Evolutionary conservation across 495 filamentous ascomycete genomes (phyloP), one percentile per base, ranked within the genome.

Genomic region (Achaetomiella virescens): DNA sequence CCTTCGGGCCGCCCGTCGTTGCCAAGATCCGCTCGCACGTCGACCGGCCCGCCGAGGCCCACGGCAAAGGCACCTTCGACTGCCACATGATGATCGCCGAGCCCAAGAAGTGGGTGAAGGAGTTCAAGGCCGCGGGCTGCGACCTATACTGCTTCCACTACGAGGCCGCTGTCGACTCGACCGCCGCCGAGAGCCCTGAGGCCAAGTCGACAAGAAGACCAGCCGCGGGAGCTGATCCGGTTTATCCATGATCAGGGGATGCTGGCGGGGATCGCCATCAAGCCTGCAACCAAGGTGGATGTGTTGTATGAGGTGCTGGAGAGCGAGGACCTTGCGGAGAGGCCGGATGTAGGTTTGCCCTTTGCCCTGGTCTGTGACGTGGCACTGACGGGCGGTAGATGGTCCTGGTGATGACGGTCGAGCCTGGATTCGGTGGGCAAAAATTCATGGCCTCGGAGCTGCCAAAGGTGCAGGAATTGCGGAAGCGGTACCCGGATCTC

Each of bases 41-140:
- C 52, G 83, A 85, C 41, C 61, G 60, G 50, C 76, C 78, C 18
- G 61, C 63, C 24, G 64, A 71, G 52, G 63, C 75, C 35, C 71
- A 83, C 60, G 88, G 86, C 4, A 86, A 83, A 64, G 93, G 93
- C 22, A 96, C 93, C 25, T 98, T 98, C 64, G 93, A 98, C 72
- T 98, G 93, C 81, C 93, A 98, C 70, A 97, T 98, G 95, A 98
- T 98, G 93, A 95, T 98, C 63, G 84, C 87, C 63, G 93, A 98
- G 93, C 93, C 93, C 46, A 92, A 97, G 75, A 91, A 90, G 79
- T 98, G 93, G 93, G 90, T 97, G 60, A 84, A 84, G 55, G 89
- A 96, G 40, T 97, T 98, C 78, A 80, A 95, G 66, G 82, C 85
- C 24, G 93, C 91, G 37, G 93, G 93, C 20, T 97, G 91, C 75